Evolutionary conservation across 2,329 filamentous ascomycete species (phyloP).

Genomic region (Colletotrichum sp.): DNA sequence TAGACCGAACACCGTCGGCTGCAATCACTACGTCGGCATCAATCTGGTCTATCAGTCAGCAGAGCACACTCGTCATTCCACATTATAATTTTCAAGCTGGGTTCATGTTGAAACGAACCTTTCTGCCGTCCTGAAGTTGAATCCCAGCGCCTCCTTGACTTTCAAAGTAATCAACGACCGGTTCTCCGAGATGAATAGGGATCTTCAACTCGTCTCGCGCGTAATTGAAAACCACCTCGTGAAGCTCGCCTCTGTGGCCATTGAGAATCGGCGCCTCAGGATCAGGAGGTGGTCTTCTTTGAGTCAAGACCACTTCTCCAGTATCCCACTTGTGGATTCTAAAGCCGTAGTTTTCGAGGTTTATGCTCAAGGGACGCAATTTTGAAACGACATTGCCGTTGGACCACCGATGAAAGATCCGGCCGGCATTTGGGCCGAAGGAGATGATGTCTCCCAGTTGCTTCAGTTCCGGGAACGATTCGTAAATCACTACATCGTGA

Average conservation of each 20-base stretch:
- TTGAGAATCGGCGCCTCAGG: conserved; percentile 60
- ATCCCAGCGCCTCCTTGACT: neutral
- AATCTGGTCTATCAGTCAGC: fast-evolving
- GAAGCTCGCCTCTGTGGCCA: conserved; percentile 64
- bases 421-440: conserved; percentile 63
- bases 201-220: conserved; percentile 46
- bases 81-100: neutral
- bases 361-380: neutral
- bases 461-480: conserved; percentile 62
- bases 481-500: conserved; percentile 62
- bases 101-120: fast-evolving
- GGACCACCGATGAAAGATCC: conserved; percentile 65
- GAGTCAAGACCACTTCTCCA: conserved; percentile 48
- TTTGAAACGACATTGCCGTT: conserved; percentile 44
- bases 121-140: neutral
- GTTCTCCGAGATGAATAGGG: neutral
- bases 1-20: neutral
- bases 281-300: conserved; percentile 46
- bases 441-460: conserved; percentile 60
- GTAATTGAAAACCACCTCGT: conserved; percentile 62
- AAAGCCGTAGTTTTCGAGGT: conserved; percentile 52
- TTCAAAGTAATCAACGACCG: neutral
- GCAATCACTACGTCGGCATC: neutral
- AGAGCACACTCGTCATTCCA: fast-evolving
- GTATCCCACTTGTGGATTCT: conserved; percentile 65